These are phyloP conservation scores for Fusarium decemcellulare DNA, from an alignment of 2,329 filamentous ascomycete species.

Conservation along the genomic window DNA sequence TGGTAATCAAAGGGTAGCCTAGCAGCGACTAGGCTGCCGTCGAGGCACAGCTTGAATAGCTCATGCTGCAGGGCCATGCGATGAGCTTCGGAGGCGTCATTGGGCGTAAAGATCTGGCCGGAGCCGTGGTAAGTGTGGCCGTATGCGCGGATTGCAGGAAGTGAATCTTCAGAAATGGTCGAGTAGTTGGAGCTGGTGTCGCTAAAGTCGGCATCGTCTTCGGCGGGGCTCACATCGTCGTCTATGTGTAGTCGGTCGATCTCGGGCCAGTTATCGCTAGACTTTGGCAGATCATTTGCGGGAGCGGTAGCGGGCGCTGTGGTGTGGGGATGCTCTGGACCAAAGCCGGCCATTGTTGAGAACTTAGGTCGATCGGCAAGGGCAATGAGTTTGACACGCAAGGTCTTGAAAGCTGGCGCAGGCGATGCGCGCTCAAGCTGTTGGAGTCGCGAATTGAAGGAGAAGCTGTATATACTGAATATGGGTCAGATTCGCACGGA, in stretches of 20 bases:
- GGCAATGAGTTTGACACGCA: conserved; percentile 5
- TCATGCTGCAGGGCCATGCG: conserved; percentile 52
- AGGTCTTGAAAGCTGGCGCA: neutral
- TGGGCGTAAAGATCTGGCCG: conserved; percentile 51
- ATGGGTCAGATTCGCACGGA: neutral
- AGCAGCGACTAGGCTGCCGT: conserved; percentile 50
- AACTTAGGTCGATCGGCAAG: conserved; percentile 25
- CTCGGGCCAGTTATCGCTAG: conserved; percentile 14
- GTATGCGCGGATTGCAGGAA: conserved; percentile 52
- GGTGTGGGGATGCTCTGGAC: conserved; percentile 18
- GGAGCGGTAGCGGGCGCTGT: conserved; percentile 22
- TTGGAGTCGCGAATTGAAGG: neutral
- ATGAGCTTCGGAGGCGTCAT: conserved; percentile 52
- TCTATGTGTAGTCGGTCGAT: conserved; percentile 26
- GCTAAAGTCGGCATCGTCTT: conserved; percentile 44
- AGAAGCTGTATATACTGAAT: conserved; percentile 6
- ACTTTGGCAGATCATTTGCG: conserved; percentile 20
- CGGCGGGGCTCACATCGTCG: conserved; percentile 32
- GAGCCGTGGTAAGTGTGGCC: conserved; percentile 56
- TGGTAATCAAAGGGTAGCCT: conserved; percentile 49
- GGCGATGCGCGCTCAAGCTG: neutral
- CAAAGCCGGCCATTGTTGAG: conserved; percentile 31
- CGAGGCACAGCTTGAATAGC: conserved; percentile 53
- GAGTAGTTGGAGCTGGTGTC: conserved; percentile 52
- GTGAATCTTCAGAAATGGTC: conserved; percentile 52